phyloP scores from a whole-genome alignment of 225 moss, liverwort and hornwort species.

The Polytrichum commune region DNA sequence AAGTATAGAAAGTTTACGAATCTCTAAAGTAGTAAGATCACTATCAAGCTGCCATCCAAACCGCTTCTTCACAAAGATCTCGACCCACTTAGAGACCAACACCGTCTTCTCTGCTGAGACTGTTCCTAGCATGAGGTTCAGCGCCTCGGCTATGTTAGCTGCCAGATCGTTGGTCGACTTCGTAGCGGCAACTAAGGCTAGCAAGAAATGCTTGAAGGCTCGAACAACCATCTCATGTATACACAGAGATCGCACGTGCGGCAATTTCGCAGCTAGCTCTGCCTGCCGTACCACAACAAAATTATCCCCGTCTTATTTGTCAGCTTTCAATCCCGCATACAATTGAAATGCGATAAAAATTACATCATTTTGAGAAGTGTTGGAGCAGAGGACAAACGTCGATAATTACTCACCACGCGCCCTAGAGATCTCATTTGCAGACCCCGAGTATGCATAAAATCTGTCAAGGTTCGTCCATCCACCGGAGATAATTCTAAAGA shows the following conservation, averaged over 20 bases:
- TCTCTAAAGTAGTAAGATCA: constrained; percentile 32
- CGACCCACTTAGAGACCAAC: constrained; percentile 46
- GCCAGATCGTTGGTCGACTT: constrained; percentile 42
- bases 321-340: no score
- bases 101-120: constrained; percentile 31
- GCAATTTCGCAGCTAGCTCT: constrained; percentile 51
- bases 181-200: constrained; percentile 53
- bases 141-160: constrained; percentile 49
- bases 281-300: constrained; percentile 26
- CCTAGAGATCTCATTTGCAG: constrained; percentile 64
- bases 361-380: no score
- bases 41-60: constrained; percentile 56
- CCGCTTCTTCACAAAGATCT: constrained; percentile 49
- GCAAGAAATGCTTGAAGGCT: constrained; percentile 60
- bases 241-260: constrained; percentile 65
- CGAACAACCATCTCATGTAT: constrained; percentile 70
- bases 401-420: constrained; percentile 40
- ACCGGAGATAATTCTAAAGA: constrained; percentile 66
- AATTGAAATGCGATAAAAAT: no score
- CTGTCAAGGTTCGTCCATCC: constrained; percentile 66
- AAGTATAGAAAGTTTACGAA: constrained; percentile 58
- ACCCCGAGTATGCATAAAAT: constrained; percentile 80
- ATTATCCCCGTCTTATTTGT: no score
- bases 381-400: not conserved
- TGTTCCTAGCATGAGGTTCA: constrained; percentile 62